Evolutionary conservation across 495 filamentous ascomycete species (phyloP).

Genomic region (Lineolata rhizophorae): DNA sequence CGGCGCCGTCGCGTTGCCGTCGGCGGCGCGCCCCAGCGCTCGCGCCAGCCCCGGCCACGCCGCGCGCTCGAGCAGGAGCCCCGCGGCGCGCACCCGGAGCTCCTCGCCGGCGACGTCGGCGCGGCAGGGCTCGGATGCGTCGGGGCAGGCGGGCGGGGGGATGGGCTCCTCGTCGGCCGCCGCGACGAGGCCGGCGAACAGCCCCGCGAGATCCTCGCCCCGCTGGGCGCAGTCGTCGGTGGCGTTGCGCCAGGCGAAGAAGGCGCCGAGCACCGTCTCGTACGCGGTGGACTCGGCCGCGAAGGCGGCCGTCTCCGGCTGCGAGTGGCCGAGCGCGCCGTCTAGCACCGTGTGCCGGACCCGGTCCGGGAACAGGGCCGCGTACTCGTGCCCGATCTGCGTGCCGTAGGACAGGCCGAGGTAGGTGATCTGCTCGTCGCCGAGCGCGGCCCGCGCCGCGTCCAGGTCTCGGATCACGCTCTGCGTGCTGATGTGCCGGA

Average conservation of each 20-base stretch:
- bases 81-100: slow-evolving; percentile 1
- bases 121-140: neutral
- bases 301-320: slow-evolving; percentile 1
- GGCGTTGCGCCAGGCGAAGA: slow-evolving; percentile 2
- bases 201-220: slow-evolving; percentile 1
- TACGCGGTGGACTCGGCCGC: slow-evolving; percentile 1
- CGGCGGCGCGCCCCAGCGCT: slow-evolving; percentile 1
- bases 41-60: neutral
- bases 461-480: slow-evolving; percentile 2
- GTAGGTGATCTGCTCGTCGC: slow-evolving; percentile 1
- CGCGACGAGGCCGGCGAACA: neutral
- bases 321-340: slow-evolving; percentile 2
- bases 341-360: slow-evolving; percentile 2
- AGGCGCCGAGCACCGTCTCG: neutral
- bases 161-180: slow-evolving; percentile 2
- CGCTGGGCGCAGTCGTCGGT: neutral
- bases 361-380: slow-evolving; percentile 2
- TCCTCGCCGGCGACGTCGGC: slow-evolving; percentile 3
- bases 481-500: slow-evolving; percentile 3
- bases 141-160: slow-evolving; percentile 1
- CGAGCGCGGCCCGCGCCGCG: neutral
- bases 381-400: slow-evolving; percentile 2
- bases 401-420: slow-evolving; percentile 4
- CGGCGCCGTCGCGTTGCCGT: slow-evolving; percentile 2
- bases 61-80: neutral